Evolutionary conservation across 305 asterid genomes (phyloP).

Genomic region (Ajuga reptans): DNA sequence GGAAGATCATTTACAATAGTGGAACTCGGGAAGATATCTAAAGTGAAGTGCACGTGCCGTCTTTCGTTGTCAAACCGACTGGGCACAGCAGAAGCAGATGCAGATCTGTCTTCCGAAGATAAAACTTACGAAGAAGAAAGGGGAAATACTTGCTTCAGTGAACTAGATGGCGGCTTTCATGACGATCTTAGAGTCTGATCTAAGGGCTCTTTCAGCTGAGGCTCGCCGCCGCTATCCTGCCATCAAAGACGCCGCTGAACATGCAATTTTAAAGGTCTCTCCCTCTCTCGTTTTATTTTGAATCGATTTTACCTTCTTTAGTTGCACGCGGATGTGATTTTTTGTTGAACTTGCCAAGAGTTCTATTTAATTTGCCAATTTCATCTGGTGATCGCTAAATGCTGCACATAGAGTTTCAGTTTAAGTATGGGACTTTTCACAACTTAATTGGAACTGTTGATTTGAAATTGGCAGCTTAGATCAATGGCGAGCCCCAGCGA

Average conservation of each 20-base stretch:
- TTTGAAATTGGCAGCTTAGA: slow-evolving; percentile 59
- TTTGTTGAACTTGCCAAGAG: background rate
- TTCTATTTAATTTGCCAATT: background rate
- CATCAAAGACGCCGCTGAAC: slow-evolving; percentile 97
- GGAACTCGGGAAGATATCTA: background rate
- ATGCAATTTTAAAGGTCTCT: slow-evolving; percentile 78
- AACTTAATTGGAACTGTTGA: slow-evolving; percentile 19
- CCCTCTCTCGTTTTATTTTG: background rate
- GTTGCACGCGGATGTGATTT: background rate
- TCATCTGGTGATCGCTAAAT: slow-evolving; percentile 1
- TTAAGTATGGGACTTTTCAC: background rate
- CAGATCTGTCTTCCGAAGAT: slow-evolving; percentile 23
- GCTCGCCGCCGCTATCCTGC: slow-evolving; percentile 97
- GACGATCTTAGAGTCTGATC: slow-evolving; percentile 92
- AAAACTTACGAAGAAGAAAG: background rate
- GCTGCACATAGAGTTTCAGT: slow-evolving; percentile 8
- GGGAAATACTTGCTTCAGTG: slow-evolving; percentile 4
- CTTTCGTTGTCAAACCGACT: slow-evolving; percentile 12
- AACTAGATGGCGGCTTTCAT: slow-evolving; percentile 75
- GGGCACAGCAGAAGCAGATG: slow-evolving; percentile 18
- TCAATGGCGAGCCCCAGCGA: slow-evolving; percentile 78
- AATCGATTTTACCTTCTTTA: background rate
- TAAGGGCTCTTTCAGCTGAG: slow-evolving; percentile 90
- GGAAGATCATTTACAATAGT: no score
- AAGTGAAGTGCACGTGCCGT: slow-evolving; percentile 24